Base-by-base conservation (phyloP, 345 rosid species). In the Pugionium dolabratum region DNA sequence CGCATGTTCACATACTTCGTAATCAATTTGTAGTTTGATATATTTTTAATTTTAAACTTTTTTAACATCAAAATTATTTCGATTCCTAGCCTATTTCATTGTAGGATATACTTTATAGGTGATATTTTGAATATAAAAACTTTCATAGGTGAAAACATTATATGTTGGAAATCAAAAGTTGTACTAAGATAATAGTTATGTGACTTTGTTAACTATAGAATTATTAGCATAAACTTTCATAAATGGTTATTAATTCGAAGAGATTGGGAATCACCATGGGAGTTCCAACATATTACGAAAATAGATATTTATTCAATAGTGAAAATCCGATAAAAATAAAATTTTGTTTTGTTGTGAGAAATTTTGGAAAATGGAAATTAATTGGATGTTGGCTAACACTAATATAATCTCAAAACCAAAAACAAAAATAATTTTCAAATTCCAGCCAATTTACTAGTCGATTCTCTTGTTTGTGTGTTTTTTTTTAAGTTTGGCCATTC, bases 1-100 rank as follows among this genome's bases (percentile, higher is more conserved):
- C 61, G 66, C 71, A 64, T 35, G 60, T 50, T 72, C 76, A 35
- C 43, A 64, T 34, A 43, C 54, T 70, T 31, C 46, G 53, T 56
- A 49, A 41, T 64, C 76, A 64, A 64, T 49, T 48, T 72, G 65
- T 56, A 11, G 46, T 49, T 56, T 41, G 59, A 48, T 55, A 49
- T 41, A 31, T 61, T 41, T 48, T 8, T 30, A 5, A 47, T 44
- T 43, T 57, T 26, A 10, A 47, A 2, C 7, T 30, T 35, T 6
- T 30, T 1, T 54, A 54, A 54, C 63, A 7, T 62, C 32, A 46
- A 37, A 62, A 39, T 9, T 40, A 35, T 37, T 4, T 11, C 28
- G 9, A 59, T 2, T 36, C 37, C 32, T 46, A 46, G 27, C 9
- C 46, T 35, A 35, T 44, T 55, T 25, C 46, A 18, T 27, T 7